Evolutionary conservation across 306 rosid species (phyloP).

Genomic region (Quercus bicolor): DNA sequence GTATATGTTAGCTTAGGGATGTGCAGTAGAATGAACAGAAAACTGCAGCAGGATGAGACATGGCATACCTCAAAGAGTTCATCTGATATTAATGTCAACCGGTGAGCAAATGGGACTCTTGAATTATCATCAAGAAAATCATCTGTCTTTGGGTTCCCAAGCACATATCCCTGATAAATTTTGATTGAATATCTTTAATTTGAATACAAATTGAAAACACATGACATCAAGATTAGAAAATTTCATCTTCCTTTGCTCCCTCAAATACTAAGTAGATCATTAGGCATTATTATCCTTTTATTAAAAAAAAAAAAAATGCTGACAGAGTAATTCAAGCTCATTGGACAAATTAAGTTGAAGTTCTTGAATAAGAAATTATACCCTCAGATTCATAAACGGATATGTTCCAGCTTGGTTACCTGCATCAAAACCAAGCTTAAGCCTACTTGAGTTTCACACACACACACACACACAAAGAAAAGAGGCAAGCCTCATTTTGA

Average conservation of each 20-base stretch:
- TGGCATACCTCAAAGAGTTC: constrained; percentile 19
- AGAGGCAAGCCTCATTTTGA: background rate
- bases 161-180: constrained; percentile 19
- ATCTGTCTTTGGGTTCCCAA: constrained; percentile 34
- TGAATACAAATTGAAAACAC: background rate
- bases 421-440: background rate
- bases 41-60: background rate
- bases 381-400: constrained; percentile 24
- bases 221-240: background rate
- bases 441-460: background rate
- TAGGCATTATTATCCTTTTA: too few species aligned
- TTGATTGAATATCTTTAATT: background rate
- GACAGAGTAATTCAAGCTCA: too few species aligned
- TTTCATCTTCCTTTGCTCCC: background rate
- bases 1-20: background rate
- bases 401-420: constrained; percentile 1
- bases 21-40: too few species aligned
- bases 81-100: constrained; percentile 27
- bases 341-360: background rate
- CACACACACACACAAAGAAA: background rate
- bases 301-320: too few species aligned
- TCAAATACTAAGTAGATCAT: too few species aligned
- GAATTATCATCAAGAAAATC: constrained; percentile 23
- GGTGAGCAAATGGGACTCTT: constrained; percentile 17
- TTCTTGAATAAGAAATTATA: background rate